Evolutionary conservation across 306 rosid genomes (phyloP).

Genomic region (Macrotyloma uniflorum): DNA sequence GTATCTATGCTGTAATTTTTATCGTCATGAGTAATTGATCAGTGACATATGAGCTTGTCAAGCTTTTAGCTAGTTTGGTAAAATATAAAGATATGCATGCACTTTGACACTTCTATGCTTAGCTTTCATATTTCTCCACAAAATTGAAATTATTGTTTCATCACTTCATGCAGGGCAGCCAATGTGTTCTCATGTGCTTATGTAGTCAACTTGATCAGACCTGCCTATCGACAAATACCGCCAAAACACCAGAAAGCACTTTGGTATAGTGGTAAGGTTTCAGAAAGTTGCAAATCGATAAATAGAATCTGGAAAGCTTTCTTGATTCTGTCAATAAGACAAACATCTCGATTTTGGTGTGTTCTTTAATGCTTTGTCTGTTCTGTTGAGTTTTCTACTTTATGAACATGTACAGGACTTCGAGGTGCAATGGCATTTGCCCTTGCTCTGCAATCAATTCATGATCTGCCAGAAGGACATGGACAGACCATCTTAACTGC

Average conservation of each 20-base stretch:
- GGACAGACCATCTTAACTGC: slow-evolving; percentile 87
- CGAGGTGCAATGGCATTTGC: slow-evolving; percentile 97
- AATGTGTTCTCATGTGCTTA: slow-evolving; percentile 78
- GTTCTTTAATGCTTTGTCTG: neutral
- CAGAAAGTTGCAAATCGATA: slow-evolving; percentile 10
- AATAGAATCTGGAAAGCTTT: neutral
- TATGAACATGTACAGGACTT: slow-evolving; percentile 59
- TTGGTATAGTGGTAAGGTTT: slow-evolving; percentile 74
- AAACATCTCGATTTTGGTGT: neutral
- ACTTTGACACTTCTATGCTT: neutral
- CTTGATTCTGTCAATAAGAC: neutral
- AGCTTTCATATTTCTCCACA: neutral
- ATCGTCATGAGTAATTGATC: neutral
- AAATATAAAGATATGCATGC: neutral
- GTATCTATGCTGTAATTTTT: slow-evolving; percentile 45
- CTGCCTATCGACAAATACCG: slow-evolving; percentile 62
- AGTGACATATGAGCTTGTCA: neutral
- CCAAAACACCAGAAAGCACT: slow-evolving; percentile 77
- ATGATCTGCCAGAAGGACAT: slow-evolving; percentile 86
- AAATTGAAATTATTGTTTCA: neutral
- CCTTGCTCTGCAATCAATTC: slow-evolving; percentile 79
- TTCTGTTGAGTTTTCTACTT: neutral
- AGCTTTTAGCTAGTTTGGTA: slow-evolving; percentile 19
- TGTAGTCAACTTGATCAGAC: slow-evolving; percentile 73
- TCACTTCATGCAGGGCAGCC: slow-evolving; percentile 63